These are phyloP conservation scores for Penicillium robsamsonii DNA, from an alignment of 495 filamentous ascomycete genomes.

Conservation along the genomic window DNA sequence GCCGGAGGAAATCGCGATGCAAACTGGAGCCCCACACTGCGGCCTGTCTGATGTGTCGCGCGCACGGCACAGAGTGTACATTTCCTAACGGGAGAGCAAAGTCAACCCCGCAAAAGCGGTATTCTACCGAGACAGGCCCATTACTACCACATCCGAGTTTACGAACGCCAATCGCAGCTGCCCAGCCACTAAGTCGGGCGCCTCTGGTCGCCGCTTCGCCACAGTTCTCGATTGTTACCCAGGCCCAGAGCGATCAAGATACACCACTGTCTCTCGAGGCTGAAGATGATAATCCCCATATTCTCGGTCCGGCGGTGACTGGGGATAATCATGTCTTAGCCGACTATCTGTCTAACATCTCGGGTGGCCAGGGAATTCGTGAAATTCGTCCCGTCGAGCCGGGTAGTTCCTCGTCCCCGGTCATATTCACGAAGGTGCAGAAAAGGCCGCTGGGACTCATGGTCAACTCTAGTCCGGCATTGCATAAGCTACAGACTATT, in stretches of 20 bases:
- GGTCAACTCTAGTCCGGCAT: conserved; percentile 13
- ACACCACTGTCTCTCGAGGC: conserved; percentile 13
- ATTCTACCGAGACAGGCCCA: not conserved
- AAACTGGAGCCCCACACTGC: conserved; percentile 9
- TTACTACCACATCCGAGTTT: not conserved
- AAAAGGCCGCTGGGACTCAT: conserved; percentile 14
- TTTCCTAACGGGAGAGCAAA: conserved; percentile 6
- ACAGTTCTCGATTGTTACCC: not conserved
- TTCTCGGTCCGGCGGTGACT: conserved; percentile 10
- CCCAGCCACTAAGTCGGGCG: not conserved
- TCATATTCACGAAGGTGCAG: conserved; percentile 14
- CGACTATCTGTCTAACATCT: conserved; percentile 11
- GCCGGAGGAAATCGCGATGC: conserved; percentile 12
- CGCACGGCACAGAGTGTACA: conserved; percentile 11
- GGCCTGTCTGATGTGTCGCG: conserved; percentile 13
- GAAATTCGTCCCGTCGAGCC: conserved; percentile 12
- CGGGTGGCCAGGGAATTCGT: conserved; percentile 12
- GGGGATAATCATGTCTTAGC: conserved; percentile 11
- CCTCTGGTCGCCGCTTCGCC: not conserved
- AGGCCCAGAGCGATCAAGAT: conserved; percentile 2
- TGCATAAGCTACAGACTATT: conserved; percentile 15
- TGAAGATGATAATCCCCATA: conserved; percentile 12
- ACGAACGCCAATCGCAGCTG: not conserved
- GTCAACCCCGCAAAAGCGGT: conserved; percentile 1
- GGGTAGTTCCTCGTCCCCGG: conserved; percentile 7